phyloP scores from a whole-genome alignment of 768 basidiomycete species.

The Tulasnella sp. region DNA sequence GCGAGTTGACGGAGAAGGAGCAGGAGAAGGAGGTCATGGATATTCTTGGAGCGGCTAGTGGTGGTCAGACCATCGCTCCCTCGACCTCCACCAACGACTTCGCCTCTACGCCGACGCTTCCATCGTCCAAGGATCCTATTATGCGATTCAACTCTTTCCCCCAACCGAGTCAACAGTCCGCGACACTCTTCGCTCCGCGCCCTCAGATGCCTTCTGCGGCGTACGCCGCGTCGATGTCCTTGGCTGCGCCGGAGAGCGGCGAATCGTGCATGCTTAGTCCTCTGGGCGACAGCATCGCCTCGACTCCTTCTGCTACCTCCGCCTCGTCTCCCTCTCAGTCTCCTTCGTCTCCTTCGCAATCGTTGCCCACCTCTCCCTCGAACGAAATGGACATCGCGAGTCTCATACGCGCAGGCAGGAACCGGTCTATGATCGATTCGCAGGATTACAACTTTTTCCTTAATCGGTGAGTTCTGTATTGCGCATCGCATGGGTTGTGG shows the following conservation, averaged over 20 bases:
- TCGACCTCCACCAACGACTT: background rate
- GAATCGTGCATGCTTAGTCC: slow-evolving; percentile 8
- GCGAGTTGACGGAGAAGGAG: slow-evolving; percentile 26
- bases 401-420: slow-evolving; percentile 8
- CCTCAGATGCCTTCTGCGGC: background rate
- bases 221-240: background rate
- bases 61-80: background rate
- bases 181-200: background rate
- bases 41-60: background rate
- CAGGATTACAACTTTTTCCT: slow-evolving; percentile 26
- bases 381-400: slow-evolving; percentile 18
- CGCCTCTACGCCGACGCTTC: background rate
- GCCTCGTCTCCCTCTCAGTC: slow-evolving; percentile 23
- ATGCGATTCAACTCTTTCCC: slow-evolving; percentile 26
- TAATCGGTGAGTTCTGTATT: slow-evolving; percentile 32
- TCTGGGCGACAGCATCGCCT: slow-evolving; percentile 23
- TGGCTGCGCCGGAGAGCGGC: background rate
- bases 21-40: background rate
- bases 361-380: slow-evolving; percentile 4
- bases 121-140: background rate
- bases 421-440: slow-evolving; percentile 12
- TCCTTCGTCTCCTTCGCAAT: slow-evolving; percentile 16
- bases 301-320: slow-evolving; percentile 25
- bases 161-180: background rate
- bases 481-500: too few relatives aligned